phyloP scores from a whole-genome alignment of 1,284 basidiomycete genomes.

The Farysia itapuensis region DNA sequence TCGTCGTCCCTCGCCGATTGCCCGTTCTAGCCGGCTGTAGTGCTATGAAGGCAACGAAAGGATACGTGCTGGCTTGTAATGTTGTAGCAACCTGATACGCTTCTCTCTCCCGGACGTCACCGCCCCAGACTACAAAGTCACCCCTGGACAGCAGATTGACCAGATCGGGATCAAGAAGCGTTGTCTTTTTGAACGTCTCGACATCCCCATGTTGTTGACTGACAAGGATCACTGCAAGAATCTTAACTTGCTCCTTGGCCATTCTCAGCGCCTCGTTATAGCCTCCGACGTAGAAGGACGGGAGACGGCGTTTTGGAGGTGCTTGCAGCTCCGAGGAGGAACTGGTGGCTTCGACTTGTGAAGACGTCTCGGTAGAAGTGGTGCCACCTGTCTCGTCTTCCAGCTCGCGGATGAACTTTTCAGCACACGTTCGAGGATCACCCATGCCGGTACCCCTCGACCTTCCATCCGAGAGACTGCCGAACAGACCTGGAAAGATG shows the following conservation, averaged over 20 bases:
- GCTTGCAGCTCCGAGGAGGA: constrained; percentile 1
- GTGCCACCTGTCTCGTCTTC: constrained; percentile 25
- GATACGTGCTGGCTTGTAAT: constrained; percentile 83
- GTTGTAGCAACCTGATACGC: constrained; percentile 84
- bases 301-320: constrained; percentile 10
- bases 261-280: constrained; percentile 77
- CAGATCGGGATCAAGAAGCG: constrained; percentile 73
- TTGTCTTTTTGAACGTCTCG: constrained; percentile 79
- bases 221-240: constrained; percentile 81
- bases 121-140: constrained; percentile 79
- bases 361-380: constrained; percentile 2
- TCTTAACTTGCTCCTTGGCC: constrained; percentile 72
- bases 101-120: constrained; percentile 76
- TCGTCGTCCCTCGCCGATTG: constrained; percentile 5
- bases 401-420: constrained; percentile 30
- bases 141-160: constrained; percentile 71
- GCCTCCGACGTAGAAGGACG: constrained; percentile 71
- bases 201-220: constrained; percentile 88
- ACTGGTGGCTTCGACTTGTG: neutral
- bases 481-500: constrained; percentile 22
- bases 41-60: constrained; percentile 85
- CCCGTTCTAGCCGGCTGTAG: constrained; percentile 69
- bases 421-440: constrained; percentile 27
- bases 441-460: constrained; percentile 1
- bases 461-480: neutral